These are phyloP conservation scores for Avicennia marina DNA, from an alignment of 257 asterid species.

Conservation along the genomic window DNA sequence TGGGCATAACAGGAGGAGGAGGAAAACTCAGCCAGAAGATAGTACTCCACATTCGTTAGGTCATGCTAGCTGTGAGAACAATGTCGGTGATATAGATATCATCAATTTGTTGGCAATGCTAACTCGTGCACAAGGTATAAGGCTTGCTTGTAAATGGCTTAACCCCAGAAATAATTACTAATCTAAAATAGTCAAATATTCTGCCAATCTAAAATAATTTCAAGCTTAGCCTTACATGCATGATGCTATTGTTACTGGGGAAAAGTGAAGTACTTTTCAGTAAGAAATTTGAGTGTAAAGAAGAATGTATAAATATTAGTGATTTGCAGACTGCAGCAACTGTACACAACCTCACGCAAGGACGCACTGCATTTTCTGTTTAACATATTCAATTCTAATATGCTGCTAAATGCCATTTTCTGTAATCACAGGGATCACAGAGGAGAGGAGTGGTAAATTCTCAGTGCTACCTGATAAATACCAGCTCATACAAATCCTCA, in stretches of 20 bases:
- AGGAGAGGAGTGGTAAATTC: slow-evolving; percentile 32
- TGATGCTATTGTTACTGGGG: too few species aligned
- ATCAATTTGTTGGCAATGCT: slow-evolving; percentile 58
- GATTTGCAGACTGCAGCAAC: too few species aligned
- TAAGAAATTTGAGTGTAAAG: too few species aligned
- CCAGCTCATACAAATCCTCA: slow-evolving; percentile 58
- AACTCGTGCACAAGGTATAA: slow-evolving; percentile 62
- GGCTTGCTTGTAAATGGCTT: not conserved
- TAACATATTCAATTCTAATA: not conserved
- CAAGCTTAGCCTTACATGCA: too few species aligned
- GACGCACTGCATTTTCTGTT: not conserved
- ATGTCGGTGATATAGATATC: slow-evolving; percentile 41
- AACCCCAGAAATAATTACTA: too few species aligned
- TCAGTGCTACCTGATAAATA: slow-evolving; percentile 47
- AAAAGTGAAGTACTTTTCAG: too few species aligned
- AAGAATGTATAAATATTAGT: too few species aligned
- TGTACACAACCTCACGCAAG: too few species aligned
- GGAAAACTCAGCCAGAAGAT: slow-evolving; percentile 85
- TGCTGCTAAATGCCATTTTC: slow-evolving; percentile 11
- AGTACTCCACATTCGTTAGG: slow-evolving; percentile 32
- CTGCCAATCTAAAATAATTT: too few species aligned
- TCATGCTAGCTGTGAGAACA: slow-evolving; percentile 35
- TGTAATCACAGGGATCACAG: slow-evolving; percentile 40
- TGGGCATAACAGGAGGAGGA: slow-evolving; percentile 87
- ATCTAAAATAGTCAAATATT: too few species aligned